Evolutionary conservation across 306 rosid genomes (phyloP).

Genomic region (Prunus mongolica): DNA sequence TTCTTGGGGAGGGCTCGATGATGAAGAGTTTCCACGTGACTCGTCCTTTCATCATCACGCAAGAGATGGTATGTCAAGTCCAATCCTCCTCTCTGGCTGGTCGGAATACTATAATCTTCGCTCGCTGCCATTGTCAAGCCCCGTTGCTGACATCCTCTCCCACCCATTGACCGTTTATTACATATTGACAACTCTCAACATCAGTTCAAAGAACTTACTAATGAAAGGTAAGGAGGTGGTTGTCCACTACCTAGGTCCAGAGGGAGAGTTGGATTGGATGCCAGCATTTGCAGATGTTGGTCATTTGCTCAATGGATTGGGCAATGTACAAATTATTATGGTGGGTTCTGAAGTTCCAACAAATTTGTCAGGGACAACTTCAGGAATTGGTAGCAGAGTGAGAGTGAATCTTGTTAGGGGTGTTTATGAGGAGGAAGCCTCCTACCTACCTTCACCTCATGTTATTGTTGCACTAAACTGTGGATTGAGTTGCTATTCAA

Average conservation of each 20-base stretch:
- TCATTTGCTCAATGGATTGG: constrained; percentile 56
- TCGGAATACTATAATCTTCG: constrained; percentile 59
- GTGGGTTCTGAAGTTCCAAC: constrained; percentile 49
- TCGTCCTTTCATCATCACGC: constrained; percentile 47
- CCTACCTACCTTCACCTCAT: constrained; percentile 36
- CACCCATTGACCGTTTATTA: constrained; percentile 57
- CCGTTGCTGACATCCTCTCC: constrained; percentile 51
- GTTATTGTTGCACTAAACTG: constrained; percentile 34
- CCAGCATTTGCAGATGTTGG: constrained; percentile 59
- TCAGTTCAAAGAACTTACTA: constrained; percentile 54
- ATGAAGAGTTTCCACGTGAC: constrained; percentile 49
- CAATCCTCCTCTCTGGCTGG: constrained; percentile 61
- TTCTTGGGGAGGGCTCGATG: constrained; percentile 58
- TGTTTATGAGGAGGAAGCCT: constrained; percentile 43
- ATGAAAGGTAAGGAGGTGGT: constrained; percentile 58
- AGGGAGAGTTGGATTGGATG: constrained; percentile 74
- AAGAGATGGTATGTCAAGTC: constrained; percentile 27
- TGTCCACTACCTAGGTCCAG: constrained; percentile 62
- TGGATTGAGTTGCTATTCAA: constrained; percentile 25
- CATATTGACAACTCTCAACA: constrained; percentile 52
- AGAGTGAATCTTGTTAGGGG: constrained; percentile 40
- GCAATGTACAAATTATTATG: constrained; percentile 46
- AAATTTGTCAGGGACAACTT: constrained; percentile 37
- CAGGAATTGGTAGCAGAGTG: constrained; percentile 40
- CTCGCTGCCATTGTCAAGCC: constrained; percentile 53